Percentiles rank a stretch among this genome's conserved stretches.
These are phyloP conservation scores for Linderniella brevidens DNA, from an alignment of 257 asterid genomes.

Conservation along the genomic window DNA sequence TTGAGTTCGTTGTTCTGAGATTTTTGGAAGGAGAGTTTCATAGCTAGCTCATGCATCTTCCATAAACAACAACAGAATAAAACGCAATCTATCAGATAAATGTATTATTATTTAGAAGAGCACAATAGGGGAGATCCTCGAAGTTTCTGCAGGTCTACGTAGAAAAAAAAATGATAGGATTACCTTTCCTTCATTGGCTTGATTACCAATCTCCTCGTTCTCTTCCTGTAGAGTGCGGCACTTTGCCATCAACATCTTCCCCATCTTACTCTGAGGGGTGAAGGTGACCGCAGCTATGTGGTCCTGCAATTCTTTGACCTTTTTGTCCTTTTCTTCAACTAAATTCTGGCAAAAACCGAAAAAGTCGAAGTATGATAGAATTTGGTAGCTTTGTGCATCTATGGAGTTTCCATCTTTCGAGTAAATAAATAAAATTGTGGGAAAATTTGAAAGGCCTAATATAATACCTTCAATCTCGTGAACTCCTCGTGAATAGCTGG, in stretches of 20 bases:
- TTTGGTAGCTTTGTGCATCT: no score
- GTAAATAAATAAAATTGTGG: no score
- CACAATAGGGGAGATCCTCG: not conserved
- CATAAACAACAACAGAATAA: no score
- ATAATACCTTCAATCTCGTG: slow-evolving; percentile 64
- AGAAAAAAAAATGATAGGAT: not conserved
- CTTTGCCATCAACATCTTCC: slow-evolving; percentile 89
- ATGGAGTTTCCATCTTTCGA: no score
- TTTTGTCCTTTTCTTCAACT: slow-evolving; percentile 96
- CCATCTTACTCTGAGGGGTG: slow-evolving; percentile 96
- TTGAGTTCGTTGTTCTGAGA: no score
- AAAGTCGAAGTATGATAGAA: not conserved
- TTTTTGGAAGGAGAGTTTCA: no score
- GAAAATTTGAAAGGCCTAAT: slow-evolving; percentile 7
- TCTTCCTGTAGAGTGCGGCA: slow-evolving; percentile 91
- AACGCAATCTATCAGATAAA: no score
- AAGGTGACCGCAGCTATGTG: slow-evolving; percentile 80
- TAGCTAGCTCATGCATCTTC: no score
- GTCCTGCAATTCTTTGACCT: slow-evolving; percentile 83
- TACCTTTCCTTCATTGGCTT: slow-evolving; percentile 99
- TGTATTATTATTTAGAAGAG: no score
- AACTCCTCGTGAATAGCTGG: slow-evolving; percentile 98
- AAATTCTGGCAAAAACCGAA: slow-evolving; percentile 34
- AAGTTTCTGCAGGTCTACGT: not conserved
- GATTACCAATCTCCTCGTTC: slow-evolving; percentile 94